These are phyloP conservation scores for Harringtonia aguacate DNA, from an alignment of 2,329 filamentous ascomycete genomes.

Conservation along the genomic window DNA sequence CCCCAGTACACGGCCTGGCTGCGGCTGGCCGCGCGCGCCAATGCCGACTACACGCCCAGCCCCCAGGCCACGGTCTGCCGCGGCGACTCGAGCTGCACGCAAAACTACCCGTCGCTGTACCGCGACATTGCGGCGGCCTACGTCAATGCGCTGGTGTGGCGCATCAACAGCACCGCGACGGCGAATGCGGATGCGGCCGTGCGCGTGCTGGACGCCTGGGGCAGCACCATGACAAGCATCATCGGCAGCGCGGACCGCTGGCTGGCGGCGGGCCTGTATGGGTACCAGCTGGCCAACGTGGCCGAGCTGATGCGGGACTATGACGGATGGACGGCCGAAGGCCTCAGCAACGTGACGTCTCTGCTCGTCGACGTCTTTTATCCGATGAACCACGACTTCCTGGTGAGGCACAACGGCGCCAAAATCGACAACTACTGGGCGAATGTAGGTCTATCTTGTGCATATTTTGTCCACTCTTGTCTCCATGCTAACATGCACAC, in stretches of 20 bases:
- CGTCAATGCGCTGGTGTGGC: neutral
- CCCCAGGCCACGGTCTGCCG: neutral
- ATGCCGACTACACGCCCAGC: neutral
- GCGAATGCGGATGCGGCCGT: neutral
- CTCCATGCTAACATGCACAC: neutral
- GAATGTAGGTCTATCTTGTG: neutral
- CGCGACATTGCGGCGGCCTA: neutral
- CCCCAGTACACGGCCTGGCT: neutral
- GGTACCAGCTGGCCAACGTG: neutral
- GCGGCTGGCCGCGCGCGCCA: neutral
- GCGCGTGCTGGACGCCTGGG: neutral
- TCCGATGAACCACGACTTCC: slow-evolving; percentile 1
- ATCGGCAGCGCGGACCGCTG: neutral
- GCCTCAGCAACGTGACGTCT: neutral
- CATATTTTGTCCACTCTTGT: neutral
- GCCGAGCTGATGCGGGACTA: neutral
- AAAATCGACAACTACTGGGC: slow-evolving; percentile 1
- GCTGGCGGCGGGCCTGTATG: neutral
- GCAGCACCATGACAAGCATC: neutral
- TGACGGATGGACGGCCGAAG: neutral
- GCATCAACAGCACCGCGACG: neutral
- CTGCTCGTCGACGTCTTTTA: neutral
- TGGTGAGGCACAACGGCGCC: neutral
- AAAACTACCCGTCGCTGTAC: neutral
- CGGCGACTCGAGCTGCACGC: neutral